These are phyloP conservation scores for Chytriomyces hyalinus DNA, from an alignment of 192 early-diverging fungal species.

Conservation along the genomic window DNA sequence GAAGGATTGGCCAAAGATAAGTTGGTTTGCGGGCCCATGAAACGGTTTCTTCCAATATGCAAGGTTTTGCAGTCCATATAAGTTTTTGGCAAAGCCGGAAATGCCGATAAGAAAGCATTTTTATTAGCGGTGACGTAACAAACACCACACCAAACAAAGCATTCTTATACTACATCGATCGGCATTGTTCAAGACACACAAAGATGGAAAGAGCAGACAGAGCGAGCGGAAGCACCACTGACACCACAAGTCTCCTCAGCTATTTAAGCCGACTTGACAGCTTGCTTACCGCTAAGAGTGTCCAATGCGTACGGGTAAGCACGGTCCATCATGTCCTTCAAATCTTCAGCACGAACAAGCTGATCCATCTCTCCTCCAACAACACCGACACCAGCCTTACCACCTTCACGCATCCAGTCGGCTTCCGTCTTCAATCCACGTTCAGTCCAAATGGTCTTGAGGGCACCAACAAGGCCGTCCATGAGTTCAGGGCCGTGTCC, in stretches of 20 bases:
- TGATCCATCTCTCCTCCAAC: slow-evolving; percentile 44
- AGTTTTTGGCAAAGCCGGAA: too few relatives aligned
- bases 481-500: slow-evolving; percentile 86
- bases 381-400: slow-evolving; percentile 84
- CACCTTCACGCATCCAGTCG: slow-evolving; percentile 87
- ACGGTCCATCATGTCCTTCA: slow-evolving; percentile 35
- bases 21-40: too few relatives aligned
- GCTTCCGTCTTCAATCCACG: slow-evolving; percentile 81
- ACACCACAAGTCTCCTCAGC: too few relatives aligned
- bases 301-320: slow-evolving; percentile 32
- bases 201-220: not conserved
- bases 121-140: too few relatives aligned
- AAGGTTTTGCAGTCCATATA: too few relatives aligned
- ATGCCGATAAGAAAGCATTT: too few relatives aligned
- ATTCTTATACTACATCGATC: too few relatives aligned
- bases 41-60: too few relatives aligned
- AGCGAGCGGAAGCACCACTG: not conserved
- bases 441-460: slow-evolving; percentile 86
- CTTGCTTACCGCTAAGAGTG: slow-evolving; percentile 19
- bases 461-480: slow-evolving; percentile 78
- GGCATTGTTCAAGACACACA: not conserved
- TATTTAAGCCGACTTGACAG: too few relatives aligned
- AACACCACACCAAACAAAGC: too few relatives aligned
- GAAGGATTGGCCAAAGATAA: too few relatives aligned
- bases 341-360: slow-evolving; percentile 42